Conservation (phyloP, 2,329 filamentous ascomycete species). For the Paecilomyces fulvus region DNA sequence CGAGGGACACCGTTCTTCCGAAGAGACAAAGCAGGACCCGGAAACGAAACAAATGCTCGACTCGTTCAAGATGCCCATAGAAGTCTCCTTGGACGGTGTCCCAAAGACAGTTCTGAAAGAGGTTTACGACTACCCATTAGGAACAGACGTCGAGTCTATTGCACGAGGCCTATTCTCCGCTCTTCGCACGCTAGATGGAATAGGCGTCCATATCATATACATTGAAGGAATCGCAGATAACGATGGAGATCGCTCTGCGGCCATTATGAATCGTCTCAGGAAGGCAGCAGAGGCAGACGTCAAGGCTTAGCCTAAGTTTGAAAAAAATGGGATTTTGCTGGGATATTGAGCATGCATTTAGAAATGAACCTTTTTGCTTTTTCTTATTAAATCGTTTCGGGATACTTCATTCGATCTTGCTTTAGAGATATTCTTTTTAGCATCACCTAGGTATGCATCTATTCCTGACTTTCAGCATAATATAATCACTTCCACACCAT, state of each 20-base stretch:
- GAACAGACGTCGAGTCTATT: slow-evolving; percentile 61
- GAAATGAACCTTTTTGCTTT: too few relatives aligned
- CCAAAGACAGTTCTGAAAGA: slow-evolving; percentile 16
- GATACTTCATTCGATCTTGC: too few relatives aligned
- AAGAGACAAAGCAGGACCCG: slow-evolving; percentile 1
- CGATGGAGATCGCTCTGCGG: slow-evolving; percentile 73
- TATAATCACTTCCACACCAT: too few relatives aligned
- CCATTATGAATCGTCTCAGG: slow-evolving; percentile 73
- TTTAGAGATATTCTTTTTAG: too few relatives aligned
- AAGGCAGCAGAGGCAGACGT: slow-evolving; percentile 60
- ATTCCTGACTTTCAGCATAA: too few relatives aligned
- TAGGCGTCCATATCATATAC: slow-evolving; percentile 72
- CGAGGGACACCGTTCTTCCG: slow-evolving; percentile 8
- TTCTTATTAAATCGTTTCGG: too few relatives aligned
- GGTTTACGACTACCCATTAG: slow-evolving; percentile 64
- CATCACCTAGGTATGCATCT: too few relatives aligned
- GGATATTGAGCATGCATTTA: too few relatives aligned
- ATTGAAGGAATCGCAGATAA: slow-evolving; percentile 73
- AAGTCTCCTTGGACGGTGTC: slow-evolving; percentile 11
- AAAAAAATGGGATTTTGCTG: neutral
- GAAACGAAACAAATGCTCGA: slow-evolving; percentile 12
- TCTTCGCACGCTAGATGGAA: slow-evolving; percentile 72
- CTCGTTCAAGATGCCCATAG: slow-evolving; percentile 19
- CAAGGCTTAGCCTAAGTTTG: slow-evolving; percentile 39
- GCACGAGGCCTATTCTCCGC: slow-evolving; percentile 84